These are phyloP conservation scores for Phytophthora boehmeriae DNA, from an alignment of 352 stramenopile genomes.

Conservation along the genomic window DNA sequence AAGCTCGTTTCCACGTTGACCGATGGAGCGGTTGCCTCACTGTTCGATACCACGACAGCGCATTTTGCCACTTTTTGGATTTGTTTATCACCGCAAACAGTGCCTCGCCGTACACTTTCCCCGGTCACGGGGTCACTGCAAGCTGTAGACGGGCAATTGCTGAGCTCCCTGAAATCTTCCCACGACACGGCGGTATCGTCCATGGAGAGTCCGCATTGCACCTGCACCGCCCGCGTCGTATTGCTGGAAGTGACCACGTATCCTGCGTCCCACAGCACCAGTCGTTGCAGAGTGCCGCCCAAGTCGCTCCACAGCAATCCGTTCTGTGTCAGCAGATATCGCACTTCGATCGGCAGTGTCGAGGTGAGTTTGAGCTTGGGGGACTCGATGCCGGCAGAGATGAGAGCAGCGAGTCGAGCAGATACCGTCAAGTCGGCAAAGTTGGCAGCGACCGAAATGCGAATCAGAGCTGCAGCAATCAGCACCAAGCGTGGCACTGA, in stretches of 20 bases:
- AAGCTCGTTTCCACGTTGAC: constrained; percentile 31
- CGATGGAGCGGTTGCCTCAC: constrained; percentile 18
- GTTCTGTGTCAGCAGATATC: constrained; percentile 27
- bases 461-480: constrained; percentile 7
- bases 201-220: constrained; percentile 50
- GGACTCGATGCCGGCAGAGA: constrained; percentile 34
- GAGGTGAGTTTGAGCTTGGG: constrained; percentile 31
- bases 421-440: constrained; percentile 31
- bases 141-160: constrained; percentile 28
- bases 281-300: constrained; percentile 50
- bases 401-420: constrained; percentile 32
- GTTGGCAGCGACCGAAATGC: constrained; percentile 8
- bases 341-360: constrained; percentile 37
- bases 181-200: constrained; percentile 42
- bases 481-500: constrained; percentile 3
- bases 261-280: constrained; percentile 63
- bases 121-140: constrained; percentile 24
- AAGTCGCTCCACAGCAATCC: constrained; percentile 42
- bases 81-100: constrained; percentile 35
- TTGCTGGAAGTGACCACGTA: constrained; percentile 40
- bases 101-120: constrained; percentile 15
- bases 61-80: constrained; percentile 40
- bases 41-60: constrained; percentile 28
- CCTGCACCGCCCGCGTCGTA: constrained; percentile 29
- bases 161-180: constrained; percentile 32